These are phyloP conservation scores for Nitzschia sp. DNA, from an alignment of 108 stramenopile species.

Conservation along the genomic window DNA sequence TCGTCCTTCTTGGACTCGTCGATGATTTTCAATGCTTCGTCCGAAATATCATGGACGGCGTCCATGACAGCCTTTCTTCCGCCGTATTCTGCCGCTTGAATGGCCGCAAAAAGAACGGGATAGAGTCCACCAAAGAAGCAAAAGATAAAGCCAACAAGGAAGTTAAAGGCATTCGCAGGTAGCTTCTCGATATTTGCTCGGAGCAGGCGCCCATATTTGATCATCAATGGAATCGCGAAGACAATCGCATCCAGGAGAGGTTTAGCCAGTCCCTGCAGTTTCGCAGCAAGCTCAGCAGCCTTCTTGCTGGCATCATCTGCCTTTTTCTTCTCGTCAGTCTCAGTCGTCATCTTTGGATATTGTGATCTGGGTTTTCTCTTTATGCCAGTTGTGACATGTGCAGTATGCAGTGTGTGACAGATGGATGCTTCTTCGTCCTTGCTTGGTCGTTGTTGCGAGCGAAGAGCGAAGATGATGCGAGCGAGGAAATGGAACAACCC, in stretches of 20 bases:
- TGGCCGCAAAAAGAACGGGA: slow-evolving; percentile 88
- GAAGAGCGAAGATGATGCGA: too few relatives aligned
- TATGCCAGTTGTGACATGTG: too few relatives aligned
- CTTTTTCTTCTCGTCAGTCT: slow-evolving; percentile 27
- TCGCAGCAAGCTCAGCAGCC: slow-evolving; percentile 23
- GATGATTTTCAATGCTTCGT: slow-evolving; percentile 69
- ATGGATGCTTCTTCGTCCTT: too few relatives aligned
- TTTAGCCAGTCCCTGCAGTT: slow-evolving; percentile 34
- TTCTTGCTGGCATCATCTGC: neutral
- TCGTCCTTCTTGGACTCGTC: slow-evolving; percentile 92
- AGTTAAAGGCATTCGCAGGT: slow-evolving; percentile 52
- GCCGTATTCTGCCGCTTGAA: slow-evolving; percentile 88
- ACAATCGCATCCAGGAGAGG: slow-evolving; percentile 43
- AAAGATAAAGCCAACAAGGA: slow-evolving; percentile 77
- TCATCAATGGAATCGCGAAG: slow-evolving; percentile 36
- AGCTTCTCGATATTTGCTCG: slow-evolving; percentile 46
- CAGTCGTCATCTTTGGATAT: slow-evolving; percentile 20
- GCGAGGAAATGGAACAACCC: too few relatives aligned
- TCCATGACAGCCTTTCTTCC: slow-evolving; percentile 68
- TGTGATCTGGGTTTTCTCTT: too few relatives aligned
- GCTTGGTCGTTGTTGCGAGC: too few relatives aligned
- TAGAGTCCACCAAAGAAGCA: slow-evolving; percentile 97
- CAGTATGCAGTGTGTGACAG: too few relatives aligned
- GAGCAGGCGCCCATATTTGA: slow-evolving; percentile 16
- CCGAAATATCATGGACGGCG: slow-evolving; percentile 59